A percentile compares a stretch with the other conserved stretches of the same genome.
These are phyloP conservation scores for Curvularia eragrostidis DNA, from an alignment of 2,329 filamentous ascomycete genomes.

Conservation along the genomic window DNA sequence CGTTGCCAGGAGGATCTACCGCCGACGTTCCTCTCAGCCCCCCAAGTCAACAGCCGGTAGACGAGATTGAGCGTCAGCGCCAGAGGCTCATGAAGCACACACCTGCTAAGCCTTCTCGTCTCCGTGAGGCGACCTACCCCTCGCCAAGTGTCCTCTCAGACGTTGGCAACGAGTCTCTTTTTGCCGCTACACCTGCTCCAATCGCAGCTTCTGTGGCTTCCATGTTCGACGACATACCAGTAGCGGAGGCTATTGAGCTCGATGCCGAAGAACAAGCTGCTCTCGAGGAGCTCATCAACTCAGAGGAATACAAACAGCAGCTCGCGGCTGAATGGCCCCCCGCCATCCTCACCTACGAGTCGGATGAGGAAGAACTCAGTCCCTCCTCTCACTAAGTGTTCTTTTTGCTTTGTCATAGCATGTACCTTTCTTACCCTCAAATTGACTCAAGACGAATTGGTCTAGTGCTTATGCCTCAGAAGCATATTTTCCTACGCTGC, in stretches of 20 bases:
- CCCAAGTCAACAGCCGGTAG: conserved; percentile 22
- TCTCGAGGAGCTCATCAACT: conserved; percentile 16
- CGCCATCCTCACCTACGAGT: conserved; percentile 29
- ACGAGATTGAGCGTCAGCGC: conserved; percentile 39
- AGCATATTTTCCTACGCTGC: neutral
- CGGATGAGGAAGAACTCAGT: conserved; percentile 34
- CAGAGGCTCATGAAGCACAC: conserved; percentile 44
- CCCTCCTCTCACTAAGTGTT: conserved; percentile 12
- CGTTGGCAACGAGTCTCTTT: conserved; percentile 30
- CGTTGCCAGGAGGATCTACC: conserved; percentile 31
- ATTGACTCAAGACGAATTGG: conserved; percentile 1
- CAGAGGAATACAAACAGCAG: conserved; percentile 21
- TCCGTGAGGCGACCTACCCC: conserved; percentile 43
- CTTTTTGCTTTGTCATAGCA: conserved; percentile 4
- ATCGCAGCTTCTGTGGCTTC: conserved; percentile 8
- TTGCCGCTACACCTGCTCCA: conserved; percentile 28
- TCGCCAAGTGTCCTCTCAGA: conserved; percentile 42
- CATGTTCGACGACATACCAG: conserved; percentile 33
- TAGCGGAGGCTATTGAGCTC: conserved; percentile 26
- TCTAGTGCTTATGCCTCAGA: neutral
- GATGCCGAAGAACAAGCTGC: conserved; percentile 25
- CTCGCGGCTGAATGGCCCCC: conserved; percentile 25
- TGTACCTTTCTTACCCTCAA: neutral
- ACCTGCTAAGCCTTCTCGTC: conserved; percentile 44
- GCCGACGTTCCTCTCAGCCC: conserved; percentile 11